These are phyloP conservation scores for Brassica cretica DNA, from an alignment of 345 rosid genomes.

Conservation along the genomic window DNA sequence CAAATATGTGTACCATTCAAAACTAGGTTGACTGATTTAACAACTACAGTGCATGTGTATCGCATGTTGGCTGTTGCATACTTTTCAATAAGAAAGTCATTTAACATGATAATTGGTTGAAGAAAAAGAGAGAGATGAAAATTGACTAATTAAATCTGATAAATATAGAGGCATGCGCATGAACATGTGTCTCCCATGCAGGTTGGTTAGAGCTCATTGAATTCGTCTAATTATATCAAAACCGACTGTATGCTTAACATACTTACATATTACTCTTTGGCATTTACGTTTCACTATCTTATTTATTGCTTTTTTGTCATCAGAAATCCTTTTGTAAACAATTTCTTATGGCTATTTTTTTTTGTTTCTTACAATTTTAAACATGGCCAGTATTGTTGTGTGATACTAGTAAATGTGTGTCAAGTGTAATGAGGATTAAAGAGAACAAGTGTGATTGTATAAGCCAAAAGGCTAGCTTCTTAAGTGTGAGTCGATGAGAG, in stretches of 20 bases:
- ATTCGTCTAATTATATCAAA: slow-evolving; percentile 22
- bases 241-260: neutral
- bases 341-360: neutral
- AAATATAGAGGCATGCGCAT: slow-evolving; percentile 25
- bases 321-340: neutral
- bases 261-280: neutral
- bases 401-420: neutral
- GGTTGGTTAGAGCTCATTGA: slow-evolving; percentile 26
- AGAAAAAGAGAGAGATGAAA: slow-evolving; percentile 2
- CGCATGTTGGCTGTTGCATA: slow-evolving; percentile 35
- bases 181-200: slow-evolving; percentile 39
- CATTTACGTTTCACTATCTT: slow-evolving; percentile 20
- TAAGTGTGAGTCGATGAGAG: neutral
- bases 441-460: neutral
- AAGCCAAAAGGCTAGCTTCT: neutral
- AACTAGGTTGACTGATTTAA: slow-evolving; percentile 20
- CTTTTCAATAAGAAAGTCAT: neutral
- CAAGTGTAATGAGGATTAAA: neutral
- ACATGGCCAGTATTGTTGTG: neutral
- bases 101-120: slow-evolving; percentile 27
- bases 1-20: slow-evolving; percentile 17
- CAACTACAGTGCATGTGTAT: slow-evolving; percentile 34
- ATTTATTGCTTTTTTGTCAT: slow-evolving; percentile 6
- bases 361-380: neutral
- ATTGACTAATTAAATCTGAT: slow-evolving; percentile 2